Percentiles rank a stretch among this genome's conserved stretches.
Conservation (phyloP, 179 eudicot genomes). For the Patellifolia procumbens region DNA sequence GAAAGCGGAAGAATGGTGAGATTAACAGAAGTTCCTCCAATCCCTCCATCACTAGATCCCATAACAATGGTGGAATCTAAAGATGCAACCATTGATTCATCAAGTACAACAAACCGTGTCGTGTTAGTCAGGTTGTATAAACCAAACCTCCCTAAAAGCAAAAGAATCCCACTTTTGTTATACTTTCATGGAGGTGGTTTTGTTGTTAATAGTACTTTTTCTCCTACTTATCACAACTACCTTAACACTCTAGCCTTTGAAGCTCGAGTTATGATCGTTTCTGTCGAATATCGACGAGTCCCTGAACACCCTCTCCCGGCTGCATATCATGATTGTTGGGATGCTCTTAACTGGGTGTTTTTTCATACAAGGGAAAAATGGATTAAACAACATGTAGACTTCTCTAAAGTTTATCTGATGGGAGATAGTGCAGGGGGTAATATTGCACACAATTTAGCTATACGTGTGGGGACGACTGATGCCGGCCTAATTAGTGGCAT, state of each 20-base stretch:
- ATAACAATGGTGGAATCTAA: conserved; percentile 18
- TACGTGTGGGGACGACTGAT: background rate
- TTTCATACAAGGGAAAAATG: background rate
- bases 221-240: conserved; percentile 11
- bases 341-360: conserved; percentile 2
- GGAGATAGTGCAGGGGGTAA: conserved; percentile 4
- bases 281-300: conserved; percentile 14
- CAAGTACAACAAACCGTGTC: conserved; percentile 23
- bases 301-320: conserved; percentile 18
- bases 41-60: conserved; percentile 18
- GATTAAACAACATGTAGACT: background rate
- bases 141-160: background rate
- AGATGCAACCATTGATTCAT: conserved; percentile 31
- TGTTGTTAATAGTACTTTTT: background rate
- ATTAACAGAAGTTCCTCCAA: background rate
- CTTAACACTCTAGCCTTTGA: background rate
- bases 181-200: conserved; percentile 25
- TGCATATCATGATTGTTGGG: conserved; percentile 16
- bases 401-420: background rate
- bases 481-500: conserved; percentile 2
- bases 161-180: background rate
- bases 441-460: background rate
- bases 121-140: conserved; percentile 37
- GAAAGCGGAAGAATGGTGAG: background rate
- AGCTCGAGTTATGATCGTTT: background rate